These are phyloP conservation scores for Chlamydomonas incerta DNA, from an alignment of 139 green algal species.

Conservation along the genomic window DNA sequence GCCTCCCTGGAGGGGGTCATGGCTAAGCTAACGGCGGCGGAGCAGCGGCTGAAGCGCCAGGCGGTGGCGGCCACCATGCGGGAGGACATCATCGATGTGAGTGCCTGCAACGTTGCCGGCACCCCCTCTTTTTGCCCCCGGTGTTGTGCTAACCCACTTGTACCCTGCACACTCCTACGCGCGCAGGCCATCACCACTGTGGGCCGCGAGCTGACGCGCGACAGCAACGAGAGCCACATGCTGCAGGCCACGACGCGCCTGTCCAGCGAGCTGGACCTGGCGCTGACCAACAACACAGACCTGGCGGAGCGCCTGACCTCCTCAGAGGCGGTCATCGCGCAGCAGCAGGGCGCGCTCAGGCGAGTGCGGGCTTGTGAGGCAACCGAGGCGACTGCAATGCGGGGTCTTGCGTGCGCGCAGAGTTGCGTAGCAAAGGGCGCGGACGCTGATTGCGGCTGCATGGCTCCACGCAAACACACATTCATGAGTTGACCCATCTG, in stretches of 20 bases:
- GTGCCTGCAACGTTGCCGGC: no score
- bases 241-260: constrained; percentile 29
- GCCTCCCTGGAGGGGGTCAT: constrained; percentile 35
- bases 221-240: constrained; percentile 22
- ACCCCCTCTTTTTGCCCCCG: no score
- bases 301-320: constrained; percentile 35
- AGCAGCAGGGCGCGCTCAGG: constrained; percentile 47
- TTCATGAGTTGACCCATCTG: not conserved
- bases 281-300: constrained; percentile 24
- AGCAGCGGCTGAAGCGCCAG: constrained; percentile 33
- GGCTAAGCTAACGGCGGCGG: constrained; percentile 42
- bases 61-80: constrained; percentile 18
- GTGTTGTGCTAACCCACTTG: not conserved
- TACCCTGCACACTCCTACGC: not conserved
- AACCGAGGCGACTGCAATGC: no score
- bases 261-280: constrained; percentile 46
- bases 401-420: no score
- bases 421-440: no score
- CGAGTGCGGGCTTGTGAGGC: no score
- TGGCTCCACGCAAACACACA: no score
- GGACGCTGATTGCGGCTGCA: no score
- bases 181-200: constrained; percentile 3
- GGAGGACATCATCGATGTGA: constrained; percentile 38
- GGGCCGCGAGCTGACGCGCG: constrained; percentile 4
- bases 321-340: constrained; percentile 18